Percentiles rank a stretch among this genome's conserved stretches.
These are phyloP conservation scores for Hibiscus trionum DNA, from an alignment of 345 rosid species.

Conservation along the genomic window DNA sequence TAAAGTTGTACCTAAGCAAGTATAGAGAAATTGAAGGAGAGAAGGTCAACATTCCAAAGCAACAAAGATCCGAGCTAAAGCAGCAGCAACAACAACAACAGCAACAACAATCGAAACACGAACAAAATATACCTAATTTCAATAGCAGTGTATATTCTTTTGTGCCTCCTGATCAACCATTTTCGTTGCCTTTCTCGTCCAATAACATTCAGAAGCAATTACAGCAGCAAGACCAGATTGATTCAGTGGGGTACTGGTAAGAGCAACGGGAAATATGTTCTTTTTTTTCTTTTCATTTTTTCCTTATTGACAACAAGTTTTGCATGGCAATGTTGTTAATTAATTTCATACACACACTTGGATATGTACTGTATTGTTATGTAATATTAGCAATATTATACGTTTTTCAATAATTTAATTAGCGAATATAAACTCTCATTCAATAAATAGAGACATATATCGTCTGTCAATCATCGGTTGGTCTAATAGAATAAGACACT, in stretches of 20 bases:
- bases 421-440: no score
- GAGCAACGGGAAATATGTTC: background rate
- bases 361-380: conserved; percentile 6
- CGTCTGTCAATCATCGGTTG: no score
- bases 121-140: conserved; percentile 28
- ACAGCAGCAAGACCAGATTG: conserved; percentile 55
- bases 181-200: conserved; percentile 53
- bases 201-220: conserved; percentile 49
- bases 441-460: no score
- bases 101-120: conserved; percentile 27
- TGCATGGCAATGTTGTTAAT: background rate
- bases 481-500: no score
- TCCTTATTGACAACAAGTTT: background rate
- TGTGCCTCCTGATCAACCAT: conserved; percentile 32
- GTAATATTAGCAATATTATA: background rate
- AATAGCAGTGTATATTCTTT: conserved; percentile 32
- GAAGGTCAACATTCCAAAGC: conserved; percentile 51
- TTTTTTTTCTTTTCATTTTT: background rate
- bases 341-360: background rate
- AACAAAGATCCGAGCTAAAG: conserved; percentile 26
- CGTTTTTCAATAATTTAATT: no score
- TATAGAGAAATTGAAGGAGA: conserved; percentile 62
- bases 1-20: conserved; percentile 49
- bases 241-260: conserved; percentile 46
- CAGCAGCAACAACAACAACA: conserved; percentile 12